phyloP scores from a whole-genome alignment of 495 filamentous ascomycete species.

The Ramalina intermedia region DNA sequence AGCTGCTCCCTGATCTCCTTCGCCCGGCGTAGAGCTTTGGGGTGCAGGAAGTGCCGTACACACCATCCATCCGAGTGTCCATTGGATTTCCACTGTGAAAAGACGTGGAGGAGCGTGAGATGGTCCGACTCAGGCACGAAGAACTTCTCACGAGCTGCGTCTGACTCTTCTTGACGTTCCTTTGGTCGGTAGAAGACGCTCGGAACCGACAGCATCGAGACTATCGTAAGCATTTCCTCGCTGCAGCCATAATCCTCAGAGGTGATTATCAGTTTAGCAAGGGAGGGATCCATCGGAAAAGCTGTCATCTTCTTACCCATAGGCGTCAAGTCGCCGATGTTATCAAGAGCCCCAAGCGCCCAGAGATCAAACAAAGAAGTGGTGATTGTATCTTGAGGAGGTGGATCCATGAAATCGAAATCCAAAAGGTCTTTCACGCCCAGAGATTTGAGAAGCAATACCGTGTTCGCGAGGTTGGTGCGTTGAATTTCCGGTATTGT shows the following conservation, averaged over 20 bases:
- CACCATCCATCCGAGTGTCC: conserved; percentile 88
- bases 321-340: conserved; percentile 79
- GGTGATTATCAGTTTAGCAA: conserved; percentile 89
- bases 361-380: conserved; percentile 97
- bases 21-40: conserved; percentile 77
- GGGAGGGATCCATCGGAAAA: conserved; percentile 91
- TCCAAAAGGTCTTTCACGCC: conserved; percentile 91
- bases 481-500: conserved; percentile 98
- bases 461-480: conserved; percentile 89
- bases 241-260: conserved; percentile 78
- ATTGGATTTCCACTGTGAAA: conserved; percentile 87
- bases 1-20: conserved; percentile 92
- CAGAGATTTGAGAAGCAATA: conserved; percentile 84
- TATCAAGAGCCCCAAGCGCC: conserved; percentile 87
- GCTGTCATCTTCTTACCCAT: conserved; percentile 88
- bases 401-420: conserved; percentile 99
- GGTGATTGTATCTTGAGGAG: conserved; percentile 93
- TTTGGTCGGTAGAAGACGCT: conserved; percentile 96
- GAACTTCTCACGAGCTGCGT: conserved; percentile 94
- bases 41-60: conserved; percentile 77
- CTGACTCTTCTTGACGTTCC: conserved; percentile 92
- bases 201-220: conserved; percentile 94
- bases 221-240: conserved; percentile 96
- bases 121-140: conserved; percentile 97
- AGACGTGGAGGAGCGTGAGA: conserved; percentile 88